Percentiles rank a stretch among this genome's conserved stretches.
Conservation (phyloP, 805 yeast species). For the Nakazawaea holstii region DNA sequence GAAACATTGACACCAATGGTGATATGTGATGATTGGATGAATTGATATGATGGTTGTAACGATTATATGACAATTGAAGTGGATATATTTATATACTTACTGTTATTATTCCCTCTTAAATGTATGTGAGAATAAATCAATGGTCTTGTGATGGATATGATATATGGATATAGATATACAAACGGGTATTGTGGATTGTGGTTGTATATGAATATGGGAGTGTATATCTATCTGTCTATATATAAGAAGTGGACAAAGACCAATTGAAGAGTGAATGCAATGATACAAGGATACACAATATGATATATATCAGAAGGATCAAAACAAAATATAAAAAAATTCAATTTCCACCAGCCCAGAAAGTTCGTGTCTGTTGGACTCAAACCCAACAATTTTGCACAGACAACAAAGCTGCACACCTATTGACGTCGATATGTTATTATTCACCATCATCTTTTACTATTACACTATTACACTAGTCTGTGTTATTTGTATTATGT, state of each 20-base stretch:
- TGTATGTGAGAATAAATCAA: too few species aligned
- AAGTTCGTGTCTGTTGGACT: constrained; percentile 2
- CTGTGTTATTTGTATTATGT: too few species aligned
- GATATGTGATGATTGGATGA: background rate
- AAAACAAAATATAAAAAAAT: too few species aligned
- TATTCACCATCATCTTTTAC: too few species aligned
- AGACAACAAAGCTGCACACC: background rate
- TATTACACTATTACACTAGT: too few species aligned
- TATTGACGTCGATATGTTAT: background rate
- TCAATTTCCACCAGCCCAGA: too few species aligned
- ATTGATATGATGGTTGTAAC: background rate
- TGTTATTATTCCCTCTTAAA: background rate
- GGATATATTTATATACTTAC: background rate
- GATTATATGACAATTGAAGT: background rate
- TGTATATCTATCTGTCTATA: background rate
- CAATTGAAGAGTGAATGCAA: too few species aligned
- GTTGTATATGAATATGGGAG: background rate
- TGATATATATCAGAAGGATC: too few species aligned
- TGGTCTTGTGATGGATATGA: background rate
- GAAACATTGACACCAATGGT: too few species aligned
- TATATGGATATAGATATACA: background rate
- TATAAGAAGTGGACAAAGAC: background rate
- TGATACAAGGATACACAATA: too few species aligned
- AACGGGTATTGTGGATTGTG: background rate
- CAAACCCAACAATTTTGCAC: background rate